Evolutionary conservation across 2,329 filamentous ascomycete species (phyloP), one percentile per base, ranked within the genome.

Genomic region (Diaporthe longicolla): DNA sequence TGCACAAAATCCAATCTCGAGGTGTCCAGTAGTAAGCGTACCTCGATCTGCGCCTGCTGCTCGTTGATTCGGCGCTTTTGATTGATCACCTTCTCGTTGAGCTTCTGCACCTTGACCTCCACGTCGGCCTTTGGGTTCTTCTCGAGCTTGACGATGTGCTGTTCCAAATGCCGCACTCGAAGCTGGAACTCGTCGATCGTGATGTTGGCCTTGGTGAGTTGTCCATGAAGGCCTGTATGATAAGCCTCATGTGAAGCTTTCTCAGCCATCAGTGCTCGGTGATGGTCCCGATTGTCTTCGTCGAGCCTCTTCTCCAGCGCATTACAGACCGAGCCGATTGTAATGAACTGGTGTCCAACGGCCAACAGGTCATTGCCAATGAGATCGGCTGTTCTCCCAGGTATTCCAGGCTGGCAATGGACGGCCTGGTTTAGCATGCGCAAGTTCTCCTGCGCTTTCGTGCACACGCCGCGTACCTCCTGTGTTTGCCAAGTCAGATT

Each of bases 41-140:
- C 74, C 58, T 75, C 74, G n/a, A 74, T 75, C 61, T 75, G 74
- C 8, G 70, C 54, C 45, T 74, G 72, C 61, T 75, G 74, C 66
- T 75, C 74, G 21, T 63, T 73, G 68, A 75, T 75, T 35, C 74
- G 74, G n/a, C 71, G 71, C 74, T 75, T 75, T 48, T 75, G 74
- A 15, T 75, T 75, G 68, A n/a, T 71, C 68, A 75, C 71, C 59
- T 75, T 75, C 26, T 74, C 74, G 10, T 26, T 45, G 37, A 74
- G 52, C 52, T 72, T 73, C 54, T 74, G 66, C 19, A 48, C 45
- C 32, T 52, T 71, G 57, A 19, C 32, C 57, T 71, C 70, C 7
- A 69, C 17, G 24, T 74, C 74, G 15, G 59, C 26, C 61, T 74
- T 75, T 55, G 71, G 59, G 54, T 63, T 43, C 68, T 70, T 71